Conservation (phyloP, 805 yeast genomes). For the Lipomyces japonicus region DNA sequence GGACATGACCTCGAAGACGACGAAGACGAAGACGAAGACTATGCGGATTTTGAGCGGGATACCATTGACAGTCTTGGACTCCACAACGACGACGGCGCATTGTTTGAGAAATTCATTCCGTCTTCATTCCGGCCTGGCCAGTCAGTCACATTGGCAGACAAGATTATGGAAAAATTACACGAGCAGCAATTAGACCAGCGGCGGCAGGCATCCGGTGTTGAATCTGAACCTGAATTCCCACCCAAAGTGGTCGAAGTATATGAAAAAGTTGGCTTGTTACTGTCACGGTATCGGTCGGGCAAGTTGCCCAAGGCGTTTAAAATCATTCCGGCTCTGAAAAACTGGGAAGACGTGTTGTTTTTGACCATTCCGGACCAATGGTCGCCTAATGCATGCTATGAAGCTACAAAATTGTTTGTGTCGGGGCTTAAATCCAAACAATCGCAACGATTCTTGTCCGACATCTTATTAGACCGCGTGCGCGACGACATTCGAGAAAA, state of each 20-base stretch:
- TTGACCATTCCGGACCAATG: slow-evolving; percentile 90
- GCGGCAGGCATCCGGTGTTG: slow-evolving; percentile 32
- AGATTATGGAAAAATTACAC: slow-evolving; percentile 82
- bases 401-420: slow-evolving; percentile 90
- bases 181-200: slow-evolving; percentile 53
- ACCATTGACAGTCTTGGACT: slow-evolving; percentile 20
- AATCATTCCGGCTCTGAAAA: slow-evolving; percentile 83
- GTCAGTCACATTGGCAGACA: slow-evolving; percentile 64
- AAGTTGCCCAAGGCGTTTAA: slow-evolving; percentile 95
- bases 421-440: slow-evolving; percentile 83
- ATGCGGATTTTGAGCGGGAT: slow-evolving; percentile 52
- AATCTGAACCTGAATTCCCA: slow-evolving; percentile 50
- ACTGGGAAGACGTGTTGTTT: slow-evolving; percentile 93
- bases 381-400: slow-evolving; percentile 94
- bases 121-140: slow-evolving; percentile 11
- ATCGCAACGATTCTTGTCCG: slow-evolving; percentile 57
- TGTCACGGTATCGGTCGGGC: slow-evolving; percentile 89
- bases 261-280: slow-evolving; percentile 80
- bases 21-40: slow-evolving; percentile 44
- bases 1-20: slow-evolving; percentile 49
- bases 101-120: slow-evolving; percentile 67
- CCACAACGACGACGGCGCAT: slow-evolving; percentile 75
- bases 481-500: slow-evolving; percentile 41
- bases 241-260: slow-evolving; percentile 96
- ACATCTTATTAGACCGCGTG: slow-evolving; percentile 41